Conservation (phyloP, 371 early-diverging fungal genomes). For the Zopfochytrium polystomum region DNA sequence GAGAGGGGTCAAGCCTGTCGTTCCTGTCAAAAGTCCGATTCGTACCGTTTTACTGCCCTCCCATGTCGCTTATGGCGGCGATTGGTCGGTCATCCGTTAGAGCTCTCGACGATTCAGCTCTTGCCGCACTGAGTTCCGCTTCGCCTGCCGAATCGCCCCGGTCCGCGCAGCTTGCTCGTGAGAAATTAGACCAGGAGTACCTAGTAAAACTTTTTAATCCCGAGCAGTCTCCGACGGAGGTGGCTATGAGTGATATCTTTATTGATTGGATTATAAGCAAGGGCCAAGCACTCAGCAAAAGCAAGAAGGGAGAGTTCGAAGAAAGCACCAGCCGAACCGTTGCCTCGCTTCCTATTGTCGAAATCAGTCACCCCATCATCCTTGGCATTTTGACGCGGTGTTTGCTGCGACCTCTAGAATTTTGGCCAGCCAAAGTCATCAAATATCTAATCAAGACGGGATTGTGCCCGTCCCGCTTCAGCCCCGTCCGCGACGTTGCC, state of each 20-base stretch:
- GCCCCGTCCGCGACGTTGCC: not conserved
- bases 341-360: constrained; percentile 28
- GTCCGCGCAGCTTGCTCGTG: no score
- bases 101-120: no score
- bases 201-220: no score
- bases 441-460: constrained; percentile 28
- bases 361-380: constrained; percentile 31
- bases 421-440: constrained; percentile 25
- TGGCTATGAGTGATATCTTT: no score
- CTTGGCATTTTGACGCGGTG: constrained; percentile 15
- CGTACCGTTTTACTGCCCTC: constrained; percentile 62
- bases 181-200: no score
- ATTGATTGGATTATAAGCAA: no score
- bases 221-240: no score
- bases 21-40: constrained; percentile 54
- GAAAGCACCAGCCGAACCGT: no score
- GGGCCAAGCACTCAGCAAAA: no score
- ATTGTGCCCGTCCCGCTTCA: constrained; percentile 7
- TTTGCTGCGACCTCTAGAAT: not conserved
- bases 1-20: constrained; percentile 39
- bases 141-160: no score
- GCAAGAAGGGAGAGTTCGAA: no score
- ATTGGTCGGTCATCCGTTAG: constrained; percentile 51
- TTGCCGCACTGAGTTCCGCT: no score
- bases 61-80: constrained; percentile 65